phyloP scores from a whole-genome alignment of 169 alveolate species.

The Cytauxzoon felis region DNA sequence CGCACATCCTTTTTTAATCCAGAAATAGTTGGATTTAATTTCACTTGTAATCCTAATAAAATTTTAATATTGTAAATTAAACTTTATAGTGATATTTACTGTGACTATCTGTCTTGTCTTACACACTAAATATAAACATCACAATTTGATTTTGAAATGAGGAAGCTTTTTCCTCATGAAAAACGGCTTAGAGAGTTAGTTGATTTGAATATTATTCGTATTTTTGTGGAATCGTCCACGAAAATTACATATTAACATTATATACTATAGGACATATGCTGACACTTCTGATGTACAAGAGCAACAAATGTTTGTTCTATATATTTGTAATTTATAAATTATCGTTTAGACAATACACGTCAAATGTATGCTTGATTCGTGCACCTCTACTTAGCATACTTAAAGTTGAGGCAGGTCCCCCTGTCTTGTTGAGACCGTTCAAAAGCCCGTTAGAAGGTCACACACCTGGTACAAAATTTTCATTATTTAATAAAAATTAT shows the following conservation, averaged over 20 bases:
- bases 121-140: background rate
- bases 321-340: background rate
- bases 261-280: too few relatives aligned
- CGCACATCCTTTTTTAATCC: background rate
- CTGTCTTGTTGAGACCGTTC: slow-evolving; percentile 69
- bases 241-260: too few relatives aligned
- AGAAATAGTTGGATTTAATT: background rate
- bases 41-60: background rate
- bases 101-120: background rate
- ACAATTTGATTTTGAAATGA: slow-evolving; percentile 1
- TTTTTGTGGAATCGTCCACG: too few relatives aligned
- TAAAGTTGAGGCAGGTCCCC: slow-evolving; percentile 72
- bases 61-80: background rate
- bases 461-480: slow-evolving; percentile 59
- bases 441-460: slow-evolving; percentile 76
- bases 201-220: background rate
- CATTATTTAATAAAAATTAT: background rate
- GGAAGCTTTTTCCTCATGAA: slow-evolving; percentile 16
- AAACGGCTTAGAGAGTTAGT: slow-evolving; percentile 14
- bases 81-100: background rate
- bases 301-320: too few relatives aligned
- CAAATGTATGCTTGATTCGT: slow-evolving; percentile 66
- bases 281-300: too few relatives aligned
- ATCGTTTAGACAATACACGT: background rate
- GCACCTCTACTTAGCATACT: slow-evolving; percentile 74